Percentiles rank a stretch among this genome's conserved stretches.
Evolutionary conservation across 2,329 filamentous ascomycete genomes (phyloP).

Genomic region (Pestalotiopsis sp.): DNA sequence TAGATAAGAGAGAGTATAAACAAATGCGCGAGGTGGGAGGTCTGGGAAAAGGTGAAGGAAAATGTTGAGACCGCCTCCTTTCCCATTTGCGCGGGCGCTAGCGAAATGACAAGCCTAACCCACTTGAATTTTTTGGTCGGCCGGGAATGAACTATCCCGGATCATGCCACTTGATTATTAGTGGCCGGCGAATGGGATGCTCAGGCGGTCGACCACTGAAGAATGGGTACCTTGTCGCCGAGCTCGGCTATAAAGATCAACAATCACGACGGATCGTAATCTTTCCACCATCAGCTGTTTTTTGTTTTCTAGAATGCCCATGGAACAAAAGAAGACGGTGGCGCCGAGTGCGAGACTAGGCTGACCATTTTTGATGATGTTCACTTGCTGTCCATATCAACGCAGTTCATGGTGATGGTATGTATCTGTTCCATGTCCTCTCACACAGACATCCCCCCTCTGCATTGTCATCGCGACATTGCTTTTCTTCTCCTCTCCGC

Average conservation of each 20-base stretch:
- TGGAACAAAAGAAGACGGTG: background rate
- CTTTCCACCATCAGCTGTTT: background rate
- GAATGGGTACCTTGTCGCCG: background rate
- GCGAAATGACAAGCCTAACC: background rate
- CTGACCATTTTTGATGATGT: too few relatives aligned
- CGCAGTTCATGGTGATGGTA: too few relatives aligned
- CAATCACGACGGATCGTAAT: background rate
- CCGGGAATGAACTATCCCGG: background rate
- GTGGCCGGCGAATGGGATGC: background rate
- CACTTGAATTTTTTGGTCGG: background rate
- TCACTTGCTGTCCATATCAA: too few relatives aligned
- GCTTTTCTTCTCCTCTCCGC: background rate
- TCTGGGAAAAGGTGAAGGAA: background rate
- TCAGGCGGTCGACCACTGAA: background rate
- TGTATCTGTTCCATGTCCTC: too few relatives aligned
- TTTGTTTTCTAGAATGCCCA: background rate
- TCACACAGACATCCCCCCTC: background rate
- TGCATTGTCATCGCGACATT: background rate
- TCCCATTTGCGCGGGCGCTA: background rate
- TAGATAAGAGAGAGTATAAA: background rate
- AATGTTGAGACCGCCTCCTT: background rate
- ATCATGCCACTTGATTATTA: slow-evolving; percentile 1
- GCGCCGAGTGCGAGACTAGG: background rate
- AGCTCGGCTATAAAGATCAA: background rate
- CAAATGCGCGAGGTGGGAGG: background rate